Conservation (phyloP, 768 basidiomycete genomes). For the Auriscalpium vulgare region DNA sequence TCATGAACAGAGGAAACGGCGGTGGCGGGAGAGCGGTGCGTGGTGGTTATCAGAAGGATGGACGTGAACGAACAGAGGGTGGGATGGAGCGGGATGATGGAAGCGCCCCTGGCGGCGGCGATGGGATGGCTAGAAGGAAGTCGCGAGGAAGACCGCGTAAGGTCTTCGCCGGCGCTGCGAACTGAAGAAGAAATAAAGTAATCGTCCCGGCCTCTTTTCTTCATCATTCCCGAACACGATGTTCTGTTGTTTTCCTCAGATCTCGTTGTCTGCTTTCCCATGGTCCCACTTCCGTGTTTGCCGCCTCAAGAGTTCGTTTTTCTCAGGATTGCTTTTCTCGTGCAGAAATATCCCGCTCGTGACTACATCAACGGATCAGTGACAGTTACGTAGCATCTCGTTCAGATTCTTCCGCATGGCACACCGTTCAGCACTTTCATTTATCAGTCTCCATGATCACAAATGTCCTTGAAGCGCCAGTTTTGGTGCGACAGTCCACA, state of each 20-base stretch:
- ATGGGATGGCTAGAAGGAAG: not conserved
- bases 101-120: not conserved
- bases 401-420: too few species aligned
- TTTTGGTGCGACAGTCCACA: not conserved
- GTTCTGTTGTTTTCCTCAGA: not conserved
- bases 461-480: not conserved
- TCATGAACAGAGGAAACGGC: not conserved
- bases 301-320: not conserved
- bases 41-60: not conserved
- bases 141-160: not conserved
- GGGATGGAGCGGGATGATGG: not conserved
- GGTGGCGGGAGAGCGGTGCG: too few species aligned
- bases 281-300: not conserved
- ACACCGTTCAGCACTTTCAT: too few species aligned
- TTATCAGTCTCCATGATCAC: not conserved
- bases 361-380: too few species aligned
- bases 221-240: not conserved
- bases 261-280: not conserved
- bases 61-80: not conserved
- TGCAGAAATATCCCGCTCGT: too few species aligned
- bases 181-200: not conserved
- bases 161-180: not conserved
- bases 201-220: not conserved
- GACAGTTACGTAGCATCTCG: too few species aligned
- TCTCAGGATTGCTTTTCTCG: not conserved